Evolutionary conservation across 108 stramenopile species (phyloP).

Genomic region (Pseudonitzschia multiseries): DNA sequence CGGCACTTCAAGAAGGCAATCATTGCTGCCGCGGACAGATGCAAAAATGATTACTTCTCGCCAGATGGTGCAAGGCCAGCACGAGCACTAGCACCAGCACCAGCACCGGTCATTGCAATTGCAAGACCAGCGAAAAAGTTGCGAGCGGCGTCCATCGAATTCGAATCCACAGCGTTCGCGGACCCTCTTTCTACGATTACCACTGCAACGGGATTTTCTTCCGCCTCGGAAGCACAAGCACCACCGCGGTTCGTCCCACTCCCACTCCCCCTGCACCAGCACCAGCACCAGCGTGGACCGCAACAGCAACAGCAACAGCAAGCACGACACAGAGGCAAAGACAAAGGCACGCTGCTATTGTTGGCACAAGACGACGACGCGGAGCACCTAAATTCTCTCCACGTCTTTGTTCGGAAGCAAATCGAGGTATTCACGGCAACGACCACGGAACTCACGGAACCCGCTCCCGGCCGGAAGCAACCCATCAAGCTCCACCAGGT

Average conservation of each 20-base stretch:
- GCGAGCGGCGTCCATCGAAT: too few species aligned
- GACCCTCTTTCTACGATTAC: too few species aligned
- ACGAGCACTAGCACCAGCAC: not conserved
- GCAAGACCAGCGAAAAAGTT: too few species aligned
- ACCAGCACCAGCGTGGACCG: not conserved
- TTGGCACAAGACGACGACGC: slow-evolving; percentile 31
- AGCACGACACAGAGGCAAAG: too few species aligned
- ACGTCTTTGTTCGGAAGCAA: slow-evolving; percentile 52
- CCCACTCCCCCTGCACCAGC: not conserved
- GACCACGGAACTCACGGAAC: slow-evolving; percentile 37
- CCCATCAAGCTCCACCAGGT: slow-evolving; percentile 51
- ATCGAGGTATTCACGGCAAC: slow-evolving; percentile 66
- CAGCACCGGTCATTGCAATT: not conserved
- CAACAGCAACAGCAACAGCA: not conserved
- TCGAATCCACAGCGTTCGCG: too few species aligned
- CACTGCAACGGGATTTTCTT: too few species aligned
- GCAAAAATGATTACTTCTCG: not conserved
- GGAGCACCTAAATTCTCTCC: slow-evolving; percentile 39
- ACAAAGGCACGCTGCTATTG: slow-evolving; percentile 20
- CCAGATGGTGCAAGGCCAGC: not conserved
- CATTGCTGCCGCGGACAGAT: not conserved
- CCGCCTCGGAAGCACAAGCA: too few species aligned
- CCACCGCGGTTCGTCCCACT: too few species aligned
- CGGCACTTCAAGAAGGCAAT: not conserved
- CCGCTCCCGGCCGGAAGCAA: slow-evolving; percentile 60